Percentiles rank a stretch among this genome's conserved stretches.
Evolutionary conservation across 805 yeast species (phyloP).

Genomic region (Kodamaea kaohsiungensis): DNA sequence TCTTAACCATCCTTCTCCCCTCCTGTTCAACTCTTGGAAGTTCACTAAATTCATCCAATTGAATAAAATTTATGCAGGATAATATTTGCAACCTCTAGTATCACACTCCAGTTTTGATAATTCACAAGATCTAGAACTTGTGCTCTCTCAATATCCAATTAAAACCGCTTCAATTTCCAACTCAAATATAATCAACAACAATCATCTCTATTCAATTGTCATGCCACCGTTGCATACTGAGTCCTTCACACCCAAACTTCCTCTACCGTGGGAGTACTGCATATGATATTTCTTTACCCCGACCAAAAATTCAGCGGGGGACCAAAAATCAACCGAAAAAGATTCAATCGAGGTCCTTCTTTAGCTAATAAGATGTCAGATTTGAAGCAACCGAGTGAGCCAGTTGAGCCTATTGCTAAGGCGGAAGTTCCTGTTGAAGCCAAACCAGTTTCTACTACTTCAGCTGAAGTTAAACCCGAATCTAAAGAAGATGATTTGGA

Average conservation of each 20-base stretch:
- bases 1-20: background rate
- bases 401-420: background rate
- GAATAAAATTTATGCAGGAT: background rate
- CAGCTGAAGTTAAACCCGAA: background rate
- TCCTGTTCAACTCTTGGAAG: background rate
- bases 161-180: background rate
- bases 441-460: background rate
- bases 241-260: background rate
- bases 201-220: background rate
- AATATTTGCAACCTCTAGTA: background rate
- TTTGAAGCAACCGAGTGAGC: background rate
- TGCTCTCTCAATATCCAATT: too few species aligned
- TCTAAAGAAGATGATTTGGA: constrained; percentile 51
- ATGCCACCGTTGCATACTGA: background rate
- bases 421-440: background rate
- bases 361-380: constrained; percentile 4
- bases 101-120: background rate
- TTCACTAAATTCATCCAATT: too few species aligned
- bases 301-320: constrained; percentile 11
- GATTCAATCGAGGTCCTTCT: background rate
- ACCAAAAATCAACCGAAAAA: background rate
- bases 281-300: constrained; percentile 3
- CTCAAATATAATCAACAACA: background rate
- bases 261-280: background rate
- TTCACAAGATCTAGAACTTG: too few species aligned